Conservation (phyloP, 1,284 basidiomycete species). For the Ganoderma boninense region DNA sequence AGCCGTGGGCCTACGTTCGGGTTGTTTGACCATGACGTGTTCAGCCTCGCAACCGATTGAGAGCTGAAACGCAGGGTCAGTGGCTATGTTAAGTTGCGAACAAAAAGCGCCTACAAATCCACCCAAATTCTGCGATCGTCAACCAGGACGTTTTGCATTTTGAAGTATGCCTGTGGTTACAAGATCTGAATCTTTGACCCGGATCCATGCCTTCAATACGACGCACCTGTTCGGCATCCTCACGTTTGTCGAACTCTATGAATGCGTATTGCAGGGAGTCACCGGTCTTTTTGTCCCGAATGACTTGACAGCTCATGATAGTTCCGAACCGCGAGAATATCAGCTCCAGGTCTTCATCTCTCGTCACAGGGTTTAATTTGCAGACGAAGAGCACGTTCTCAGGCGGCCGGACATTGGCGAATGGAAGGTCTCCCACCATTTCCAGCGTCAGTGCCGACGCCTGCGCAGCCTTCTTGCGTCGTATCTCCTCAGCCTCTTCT, state of each 20-base stretch:
- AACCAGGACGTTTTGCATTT: constrained; percentile 99
- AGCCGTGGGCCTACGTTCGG: constrained; percentile 57
- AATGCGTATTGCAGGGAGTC: constrained; percentile 99
- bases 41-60: constrained; percentile 87
- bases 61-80: constrained; percentile 57
- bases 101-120: constrained; percentile 77
- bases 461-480: constrained; percentile 86
- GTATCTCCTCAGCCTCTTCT: constrained; percentile 82
- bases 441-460: constrained; percentile 97
- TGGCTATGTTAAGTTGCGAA: constrained; percentile 26
- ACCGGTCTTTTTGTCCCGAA: constrained; percentile 94
- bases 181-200: neutral
- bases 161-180: constrained; percentile 87
- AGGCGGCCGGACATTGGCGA: constrained; percentile 96
- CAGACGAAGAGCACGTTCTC: constrained; percentile 99
- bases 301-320: constrained; percentile 98
- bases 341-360: constrained; percentile 95
- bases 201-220: too few relatives aligned
- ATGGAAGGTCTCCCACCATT: constrained; percentile 99
- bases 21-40: constrained; percentile 79
- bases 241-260: constrained; percentile 95
- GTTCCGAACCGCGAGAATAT: constrained; percentile 97
- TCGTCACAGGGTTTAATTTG: constrained; percentile 96
- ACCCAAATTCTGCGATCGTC: constrained; percentile 99
- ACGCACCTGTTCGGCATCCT: constrained; percentile 90